phyloP scores from a whole-genome alignment of 495 filamentous ascomycete species.

The Lichenothelia convexa region DNA sequence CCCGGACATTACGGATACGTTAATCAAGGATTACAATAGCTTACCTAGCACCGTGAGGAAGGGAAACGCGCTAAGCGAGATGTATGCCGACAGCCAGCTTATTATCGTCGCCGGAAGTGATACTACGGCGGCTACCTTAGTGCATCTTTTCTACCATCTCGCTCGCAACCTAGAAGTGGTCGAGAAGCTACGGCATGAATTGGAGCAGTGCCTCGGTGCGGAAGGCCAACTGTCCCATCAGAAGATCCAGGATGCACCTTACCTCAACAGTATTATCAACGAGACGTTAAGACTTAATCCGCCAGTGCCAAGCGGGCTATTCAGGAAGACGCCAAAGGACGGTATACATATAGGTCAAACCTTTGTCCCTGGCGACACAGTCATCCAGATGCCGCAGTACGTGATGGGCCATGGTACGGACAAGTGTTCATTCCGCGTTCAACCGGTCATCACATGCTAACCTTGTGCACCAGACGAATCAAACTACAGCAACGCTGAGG shows the following conservation, averaged over 20 bases:
- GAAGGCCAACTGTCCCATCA: too few species aligned
- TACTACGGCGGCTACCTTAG: constrained; percentile 12
- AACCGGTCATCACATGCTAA: too few species aligned
- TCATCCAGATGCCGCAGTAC: constrained; percentile 27
- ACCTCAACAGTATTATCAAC: constrained; percentile 33
- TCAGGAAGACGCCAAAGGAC: constrained; percentile 26
- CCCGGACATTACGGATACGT: too few species aligned
- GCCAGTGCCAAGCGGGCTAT: constrained; percentile 27
- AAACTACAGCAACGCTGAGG: constrained; percentile 23
- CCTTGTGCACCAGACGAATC: neutral
- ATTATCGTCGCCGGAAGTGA: constrained; percentile 6
- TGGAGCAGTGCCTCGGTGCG: constrained; percentile 4
- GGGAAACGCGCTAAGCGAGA: constrained; percentile 2
- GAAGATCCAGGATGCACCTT: constrained; percentile 3
- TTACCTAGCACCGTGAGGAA: constrained; percentile 8
- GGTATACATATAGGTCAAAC: constrained; percentile 28
- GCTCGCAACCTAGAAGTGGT: constrained; percentile 7
- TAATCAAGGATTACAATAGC: too few species aligned
- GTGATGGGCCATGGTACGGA: constrained; percentile 24
- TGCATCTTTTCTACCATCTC: constrained; percentile 12
- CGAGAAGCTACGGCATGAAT: constrained; percentile 10
- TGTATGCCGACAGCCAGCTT: neutral
- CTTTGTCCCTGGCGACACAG: constrained; percentile 26
- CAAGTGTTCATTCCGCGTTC: constrained; percentile 4
- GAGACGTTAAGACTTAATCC: constrained; percentile 38